A percentile compares a stretch with the other conserved stretches of the same genome.
phyloP scores from a whole-genome alignment of 164 flowering plant genomes.

The Brasenia schreberi region DNA sequence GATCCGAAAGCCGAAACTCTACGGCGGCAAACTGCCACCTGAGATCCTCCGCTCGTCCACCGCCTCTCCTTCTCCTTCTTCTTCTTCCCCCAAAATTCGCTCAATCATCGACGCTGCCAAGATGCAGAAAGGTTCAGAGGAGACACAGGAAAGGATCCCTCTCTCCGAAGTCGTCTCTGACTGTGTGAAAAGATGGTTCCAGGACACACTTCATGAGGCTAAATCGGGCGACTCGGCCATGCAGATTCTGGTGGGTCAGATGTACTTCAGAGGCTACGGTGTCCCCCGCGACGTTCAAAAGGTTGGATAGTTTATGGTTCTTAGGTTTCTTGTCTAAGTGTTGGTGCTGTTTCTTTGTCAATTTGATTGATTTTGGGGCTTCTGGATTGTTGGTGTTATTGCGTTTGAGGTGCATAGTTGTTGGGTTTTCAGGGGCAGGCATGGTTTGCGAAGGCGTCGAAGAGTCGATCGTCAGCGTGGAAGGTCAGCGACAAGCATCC shows the following conservation, averaged over 20 bases:
- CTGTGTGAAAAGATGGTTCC: slow-evolving; percentile 74
- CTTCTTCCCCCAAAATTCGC: background rate
- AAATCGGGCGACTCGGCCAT: slow-evolving; percentile 58
- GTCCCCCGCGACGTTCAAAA: slow-evolving; percentile 45
- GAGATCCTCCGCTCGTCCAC: background rate
- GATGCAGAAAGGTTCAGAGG: background rate
- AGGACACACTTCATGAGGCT: slow-evolving; percentile 83
- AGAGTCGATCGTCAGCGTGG: slow-evolving; percentile 58
- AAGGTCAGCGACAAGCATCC: slow-evolving; percentile 70
- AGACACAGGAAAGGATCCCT: slow-evolving; percentile 21
- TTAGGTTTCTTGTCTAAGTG: background rate
- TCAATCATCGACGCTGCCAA: background rate
- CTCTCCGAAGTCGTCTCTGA: slow-evolving; percentile 60
- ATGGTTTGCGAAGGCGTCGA: slow-evolving; percentile 77
- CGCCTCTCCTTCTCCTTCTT: background rate
- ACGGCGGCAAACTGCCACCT: background rate
- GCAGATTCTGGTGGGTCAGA: slow-evolving; percentile 91
- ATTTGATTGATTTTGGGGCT: background rate
- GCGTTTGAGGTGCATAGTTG: background rate
- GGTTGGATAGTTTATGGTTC: slow-evolving; percentile 15
- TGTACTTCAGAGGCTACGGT: slow-evolving; percentile 89
- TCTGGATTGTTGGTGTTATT: background rate
- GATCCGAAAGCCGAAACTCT: background rate
- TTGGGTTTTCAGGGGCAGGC: slow-evolving; percentile 39
- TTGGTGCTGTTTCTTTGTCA: background rate